Evolutionary conservation across 768 basidiomycete species (phyloP).

Genomic region (Botryobasidium botryosum): DNA sequence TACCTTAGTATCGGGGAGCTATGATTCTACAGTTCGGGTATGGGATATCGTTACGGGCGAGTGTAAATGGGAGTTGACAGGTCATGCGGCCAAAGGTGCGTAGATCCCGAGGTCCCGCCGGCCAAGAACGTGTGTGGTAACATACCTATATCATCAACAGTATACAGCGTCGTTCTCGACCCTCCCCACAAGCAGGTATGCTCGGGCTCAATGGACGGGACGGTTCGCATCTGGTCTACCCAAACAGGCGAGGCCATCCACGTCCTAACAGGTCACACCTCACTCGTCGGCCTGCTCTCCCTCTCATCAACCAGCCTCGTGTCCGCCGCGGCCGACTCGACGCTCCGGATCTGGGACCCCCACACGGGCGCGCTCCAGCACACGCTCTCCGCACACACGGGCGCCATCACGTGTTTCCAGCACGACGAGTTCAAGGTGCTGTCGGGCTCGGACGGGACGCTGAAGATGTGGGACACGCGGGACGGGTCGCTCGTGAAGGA

Average conservation of each 20-base stretch:
- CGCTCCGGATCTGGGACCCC: constrained; percentile 88
- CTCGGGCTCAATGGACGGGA: constrained; percentile 97
- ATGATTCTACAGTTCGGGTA: constrained; percentile 86
- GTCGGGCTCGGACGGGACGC: constrained; percentile 84
- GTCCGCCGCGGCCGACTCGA: constrained; percentile 92
- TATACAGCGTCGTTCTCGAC: constrained; percentile 92
- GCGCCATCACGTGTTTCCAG: constrained; percentile 99
- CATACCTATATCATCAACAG: constrained; percentile 24
- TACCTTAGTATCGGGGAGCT: constrained; percentile 86
- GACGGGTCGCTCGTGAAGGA: constrained; percentile 79
- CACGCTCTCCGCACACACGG: constrained; percentile 76
- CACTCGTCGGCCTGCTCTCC: constrained; percentile 84
- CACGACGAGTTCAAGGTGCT: constrained; percentile 97
- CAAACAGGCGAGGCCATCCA: constrained; percentile 64
- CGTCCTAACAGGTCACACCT: constrained; percentile 78
- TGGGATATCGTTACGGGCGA: constrained; percentile 60
- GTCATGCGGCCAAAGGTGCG: constrained; percentile 84
- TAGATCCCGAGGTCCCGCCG: not conserved
- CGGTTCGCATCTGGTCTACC: constrained; percentile 88
- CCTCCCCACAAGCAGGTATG: constrained; percentile 73
- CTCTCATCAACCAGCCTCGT: constrained; percentile 82
- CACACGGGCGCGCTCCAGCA: constrained; percentile 63
- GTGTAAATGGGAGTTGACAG: constrained; percentile 52
- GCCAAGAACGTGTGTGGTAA: not conserved
- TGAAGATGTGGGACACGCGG: constrained; percentile 95